phyloP scores from a whole-genome alignment of 495 filamentous ascomycete genomes.

The Parathielavia hyrcaniae region DNA sequence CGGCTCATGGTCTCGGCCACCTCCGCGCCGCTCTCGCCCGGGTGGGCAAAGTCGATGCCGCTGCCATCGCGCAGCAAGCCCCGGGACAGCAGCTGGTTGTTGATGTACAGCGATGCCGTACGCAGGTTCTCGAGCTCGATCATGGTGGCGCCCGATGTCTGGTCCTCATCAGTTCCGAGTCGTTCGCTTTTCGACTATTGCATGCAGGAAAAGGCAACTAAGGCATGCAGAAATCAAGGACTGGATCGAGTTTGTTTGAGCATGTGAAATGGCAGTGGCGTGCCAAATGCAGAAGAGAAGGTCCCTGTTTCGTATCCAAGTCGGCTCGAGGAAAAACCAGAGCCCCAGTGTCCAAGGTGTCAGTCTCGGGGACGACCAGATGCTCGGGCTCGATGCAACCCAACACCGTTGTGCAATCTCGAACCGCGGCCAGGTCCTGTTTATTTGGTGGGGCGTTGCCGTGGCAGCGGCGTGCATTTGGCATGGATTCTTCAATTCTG shows the following conservation, averaged over 20 bases:
- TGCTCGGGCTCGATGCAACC: constrained; percentile 10
- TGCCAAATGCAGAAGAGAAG: constrained; percentile 1
- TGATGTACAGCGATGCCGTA: constrained; percentile 89
- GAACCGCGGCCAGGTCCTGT: constrained; percentile 14
- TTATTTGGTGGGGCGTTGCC: constrained; percentile 31
- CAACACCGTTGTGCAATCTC: constrained; percentile 15
- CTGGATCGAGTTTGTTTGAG: background rate
- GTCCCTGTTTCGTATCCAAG: background rate
- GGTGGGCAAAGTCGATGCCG: constrained; percentile 77
- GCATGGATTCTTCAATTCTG: constrained; percentile 7
- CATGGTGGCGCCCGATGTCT: constrained; percentile 26
- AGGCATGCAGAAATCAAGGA: background rate
- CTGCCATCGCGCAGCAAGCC: constrained; percentile 79
- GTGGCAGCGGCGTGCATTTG: constrained; percentile 13
- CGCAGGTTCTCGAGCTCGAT: constrained; percentile 79
- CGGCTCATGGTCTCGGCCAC: constrained; percentile 67
- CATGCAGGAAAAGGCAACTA: background rate
- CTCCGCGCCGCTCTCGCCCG: constrained; percentile 59
- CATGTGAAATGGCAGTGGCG: background rate
- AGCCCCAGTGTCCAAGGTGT: constrained; percentile 6
- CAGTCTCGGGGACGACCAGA: constrained; percentile 7
- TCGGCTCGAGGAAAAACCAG: constrained; percentile 13
- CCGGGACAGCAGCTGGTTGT: constrained; percentile 86
- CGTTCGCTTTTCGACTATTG: background rate
- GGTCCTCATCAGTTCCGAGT: constrained; percentile 14